Evolutionary conservation across 768 basidiomycete genomes (phyloP), one percentile per base, ranked within the genome.

Genomic region (Coprinopsis cinerea): DNA sequence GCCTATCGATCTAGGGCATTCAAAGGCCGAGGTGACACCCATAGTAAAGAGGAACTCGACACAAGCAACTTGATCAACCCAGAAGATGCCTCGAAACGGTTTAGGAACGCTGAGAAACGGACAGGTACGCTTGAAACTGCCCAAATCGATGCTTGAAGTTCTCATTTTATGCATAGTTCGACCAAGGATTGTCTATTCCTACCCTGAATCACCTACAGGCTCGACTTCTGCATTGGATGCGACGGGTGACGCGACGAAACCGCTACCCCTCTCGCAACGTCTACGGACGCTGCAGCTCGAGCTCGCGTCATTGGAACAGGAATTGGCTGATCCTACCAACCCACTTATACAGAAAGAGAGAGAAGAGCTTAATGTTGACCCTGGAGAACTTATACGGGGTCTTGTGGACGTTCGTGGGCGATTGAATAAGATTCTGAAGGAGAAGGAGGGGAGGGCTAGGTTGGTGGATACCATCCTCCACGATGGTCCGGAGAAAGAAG

Each of bases 251-350:
- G 51, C 53, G 17, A 58, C 68, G 26, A 67, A 66, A 23, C 63
- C 74, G 4, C 54, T 73, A 20, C 71, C 81, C 0, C 73, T 85
- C 5, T 77, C 82, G 1, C 73, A 78, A 35, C 75, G 85, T 26
- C 64, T 92, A 18, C 77, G 77, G 7, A 64, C 70, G 1, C 72
- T 99, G 6, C 87, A 92, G 53, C 75, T 77, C 1, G 95, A 99
- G 59, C 72, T 97, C 0, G 65, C 77, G 0, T 76, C 89, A 24
- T 74, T 99, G 2, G 95, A 99, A 63, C 63, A 70, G 1, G 90
- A 94, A 59, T 72, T 94, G n/a, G 74, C 82, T 0, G 87, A 91
- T 56, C 88, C 88, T 9, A 77, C 88, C 2, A 90, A 85, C 60
- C 84, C 85, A 14, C 67, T 81, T 11, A 59, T 87, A 22, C 73